Conservation (phyloP, 1,284 basidiomycete genomes). For the Cystobasidiaceae sp. region DNA sequence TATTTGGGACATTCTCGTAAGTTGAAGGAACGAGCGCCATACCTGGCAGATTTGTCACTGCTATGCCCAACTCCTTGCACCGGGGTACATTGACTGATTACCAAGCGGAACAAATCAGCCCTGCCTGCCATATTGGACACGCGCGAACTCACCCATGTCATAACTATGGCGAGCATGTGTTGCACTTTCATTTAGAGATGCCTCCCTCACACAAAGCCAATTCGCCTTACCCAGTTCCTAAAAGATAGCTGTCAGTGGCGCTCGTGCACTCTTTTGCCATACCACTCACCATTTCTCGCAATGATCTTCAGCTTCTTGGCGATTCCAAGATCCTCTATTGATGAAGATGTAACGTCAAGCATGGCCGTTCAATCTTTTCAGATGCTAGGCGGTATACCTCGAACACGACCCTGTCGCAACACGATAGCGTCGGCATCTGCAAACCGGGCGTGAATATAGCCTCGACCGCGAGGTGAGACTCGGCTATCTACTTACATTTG, state of each 20-base stretch:
- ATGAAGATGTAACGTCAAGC: neutral
- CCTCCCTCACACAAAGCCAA: neutral
- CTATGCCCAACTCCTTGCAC: conserved; percentile 20
- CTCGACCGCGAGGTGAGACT: neutral
- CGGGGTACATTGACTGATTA: conserved; percentile 41
- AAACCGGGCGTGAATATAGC: neutral
- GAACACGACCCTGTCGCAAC: conserved; percentile 22
- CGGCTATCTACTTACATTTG: conserved; percentile 8
- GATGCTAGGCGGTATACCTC: neutral
- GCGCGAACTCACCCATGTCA: conserved; percentile 9
- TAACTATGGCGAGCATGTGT: neutral
- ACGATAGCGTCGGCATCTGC: conserved; percentile 25
- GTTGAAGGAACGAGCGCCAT: conserved; percentile 31
- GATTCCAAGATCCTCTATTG: conserved; percentile 34
- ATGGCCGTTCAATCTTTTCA: no score
- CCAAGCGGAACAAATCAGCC: conserved; percentile 39
- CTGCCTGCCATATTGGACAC: neutral
- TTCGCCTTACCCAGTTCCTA: conserved; percentile 21
- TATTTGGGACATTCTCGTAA: neutral
- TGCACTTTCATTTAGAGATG: neutral
- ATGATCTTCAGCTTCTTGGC: conserved; percentile 35
- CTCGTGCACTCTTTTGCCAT: neutral
- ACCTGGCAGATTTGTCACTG: conserved; percentile 39
- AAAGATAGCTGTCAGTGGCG: neutral
- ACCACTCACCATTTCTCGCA: conserved; percentile 32